Percentiles rank a stretch among this genome's conserved stretches.
Evolutionary conservation across 441 rosid species (phyloP).

Genomic region (Bruguiera hainesii): DNA sequence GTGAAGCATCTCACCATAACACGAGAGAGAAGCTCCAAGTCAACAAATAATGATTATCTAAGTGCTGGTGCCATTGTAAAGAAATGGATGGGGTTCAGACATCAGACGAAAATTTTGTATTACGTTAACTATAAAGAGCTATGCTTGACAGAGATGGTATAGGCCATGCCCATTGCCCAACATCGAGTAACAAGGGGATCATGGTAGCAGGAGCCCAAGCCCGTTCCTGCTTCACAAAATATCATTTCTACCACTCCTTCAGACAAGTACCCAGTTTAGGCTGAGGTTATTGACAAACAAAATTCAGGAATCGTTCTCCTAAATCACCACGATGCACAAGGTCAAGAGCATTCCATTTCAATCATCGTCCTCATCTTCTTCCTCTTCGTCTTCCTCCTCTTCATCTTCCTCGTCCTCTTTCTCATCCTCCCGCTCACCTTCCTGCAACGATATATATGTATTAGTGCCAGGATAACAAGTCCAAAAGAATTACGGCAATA

Average conservation of each 20-base stretch:
- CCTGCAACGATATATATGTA: conserved; percentile 6
- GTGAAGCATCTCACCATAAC: too few species aligned
- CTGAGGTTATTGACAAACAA: too few species aligned
- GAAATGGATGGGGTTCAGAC: background rate
- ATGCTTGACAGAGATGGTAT: background rate
- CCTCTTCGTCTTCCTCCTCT: conserved; percentile 29
- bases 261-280: too few species aligned
- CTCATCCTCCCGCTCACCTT: conserved; percentile 19
- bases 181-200: background rate
- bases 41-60: background rate
- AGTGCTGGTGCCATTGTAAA: background rate
- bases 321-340: conserved; percentile 4
- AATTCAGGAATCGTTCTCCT: conserved; percentile 2
- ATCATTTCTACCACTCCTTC: too few species aligned
- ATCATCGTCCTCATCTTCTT: conserved; percentile 37
- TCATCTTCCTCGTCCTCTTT: conserved; percentile 10
- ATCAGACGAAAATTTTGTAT: background rate
- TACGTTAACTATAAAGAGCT: background rate
- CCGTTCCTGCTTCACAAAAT: too few species aligned
- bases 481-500: background rate
- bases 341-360: conserved; percentile 21
- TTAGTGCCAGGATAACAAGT: background rate
- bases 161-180: background rate
- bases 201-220: background rate
- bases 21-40: too few species aligned